phyloP scores from a whole-genome alignment of 1,284 basidiomycete genomes.

The Apiotrichum gracile region DNA sequence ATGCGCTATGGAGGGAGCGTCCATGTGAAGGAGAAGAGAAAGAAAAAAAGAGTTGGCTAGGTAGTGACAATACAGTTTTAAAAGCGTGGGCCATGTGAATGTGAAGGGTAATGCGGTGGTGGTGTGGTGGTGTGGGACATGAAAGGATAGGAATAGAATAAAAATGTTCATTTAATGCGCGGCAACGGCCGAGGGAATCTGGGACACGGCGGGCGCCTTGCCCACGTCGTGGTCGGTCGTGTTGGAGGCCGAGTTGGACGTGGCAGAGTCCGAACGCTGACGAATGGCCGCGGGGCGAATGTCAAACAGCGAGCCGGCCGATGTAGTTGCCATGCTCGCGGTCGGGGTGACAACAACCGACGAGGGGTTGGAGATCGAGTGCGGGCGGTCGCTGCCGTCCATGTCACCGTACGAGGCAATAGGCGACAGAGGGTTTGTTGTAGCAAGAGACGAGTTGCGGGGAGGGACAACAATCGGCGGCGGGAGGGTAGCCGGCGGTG shows the following conservation, averaged over 20 bases:
- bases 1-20: too few species aligned
- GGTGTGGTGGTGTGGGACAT: background rate
- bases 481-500: background rate
- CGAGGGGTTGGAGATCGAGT: conserved; percentile 11
- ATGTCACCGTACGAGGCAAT: background rate
- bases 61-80: background rate
- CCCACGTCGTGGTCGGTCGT: conserved; percentile 1
- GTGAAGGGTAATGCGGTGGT: background rate
- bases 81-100: background rate
- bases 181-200: background rate
- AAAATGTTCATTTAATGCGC: background rate
- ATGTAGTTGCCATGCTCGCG: conserved; percentile 11
- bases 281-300: conserved; percentile 6
- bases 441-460: conserved; percentile 8
- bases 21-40: too few species aligned
- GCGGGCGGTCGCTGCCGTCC: background rate
- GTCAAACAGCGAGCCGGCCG: conserved; percentile 12
- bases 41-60: background rate
- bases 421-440: background rate
- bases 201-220: background rate
- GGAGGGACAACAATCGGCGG: conserved; percentile 15
- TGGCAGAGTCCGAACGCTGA: conserved; percentile 10
- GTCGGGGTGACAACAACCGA: conserved; percentile 17
- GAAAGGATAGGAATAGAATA: background rate
- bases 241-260: conserved; percentile 3